Conservation (phyloP, 345 rosid species). For the Bruguiera parviflora region DNA sequence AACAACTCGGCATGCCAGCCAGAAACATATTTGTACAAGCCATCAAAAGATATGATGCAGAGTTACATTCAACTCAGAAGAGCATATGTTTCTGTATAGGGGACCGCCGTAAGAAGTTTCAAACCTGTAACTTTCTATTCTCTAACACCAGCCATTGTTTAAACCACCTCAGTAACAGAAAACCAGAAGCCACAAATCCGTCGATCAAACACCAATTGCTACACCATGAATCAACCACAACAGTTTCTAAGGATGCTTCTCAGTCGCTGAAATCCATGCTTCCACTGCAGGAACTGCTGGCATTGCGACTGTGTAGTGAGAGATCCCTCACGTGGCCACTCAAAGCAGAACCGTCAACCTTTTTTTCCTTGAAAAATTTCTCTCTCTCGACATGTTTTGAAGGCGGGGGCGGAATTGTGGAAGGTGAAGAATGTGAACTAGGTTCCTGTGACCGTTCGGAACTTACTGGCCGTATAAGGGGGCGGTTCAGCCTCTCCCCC, state of each 20-base stretch:
- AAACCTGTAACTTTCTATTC: conserved; percentile 6
- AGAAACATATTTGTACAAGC: background rate
- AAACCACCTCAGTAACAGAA: background rate
- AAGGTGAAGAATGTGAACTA: conserved; percentile 36
- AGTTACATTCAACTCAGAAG: conserved; percentile 3
- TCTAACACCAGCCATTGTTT: background rate
- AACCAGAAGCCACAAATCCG: background rate
- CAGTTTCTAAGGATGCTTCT: conserved; percentile 7
- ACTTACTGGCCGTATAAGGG: conserved; percentile 65
- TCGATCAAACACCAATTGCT: conserved; percentile 8
- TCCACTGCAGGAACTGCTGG: conserved; percentile 79
- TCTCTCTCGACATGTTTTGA: conserved; percentile 88
- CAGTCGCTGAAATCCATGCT: conserved; percentile 71
- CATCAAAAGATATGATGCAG: background rate
- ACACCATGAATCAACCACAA: background rate
- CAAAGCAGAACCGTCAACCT: conserved; percentile 51
- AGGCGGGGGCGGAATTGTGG: conserved; percentile 91
- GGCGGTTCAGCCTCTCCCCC: conserved; percentile 64
- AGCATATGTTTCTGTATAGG: background rate
- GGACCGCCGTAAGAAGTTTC: background rate
- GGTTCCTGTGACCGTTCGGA: conserved; percentile 39
- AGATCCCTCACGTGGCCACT: conserved; percentile 69
- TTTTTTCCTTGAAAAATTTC: conserved; percentile 84
- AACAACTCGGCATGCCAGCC: background rate
- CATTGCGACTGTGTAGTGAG: conserved; percentile 73